These are phyloP conservation scores for Corniculantispora saksenae DNA, from an alignment of 2,329 filamentous ascomycete genomes.

Conservation along the genomic window DNA sequence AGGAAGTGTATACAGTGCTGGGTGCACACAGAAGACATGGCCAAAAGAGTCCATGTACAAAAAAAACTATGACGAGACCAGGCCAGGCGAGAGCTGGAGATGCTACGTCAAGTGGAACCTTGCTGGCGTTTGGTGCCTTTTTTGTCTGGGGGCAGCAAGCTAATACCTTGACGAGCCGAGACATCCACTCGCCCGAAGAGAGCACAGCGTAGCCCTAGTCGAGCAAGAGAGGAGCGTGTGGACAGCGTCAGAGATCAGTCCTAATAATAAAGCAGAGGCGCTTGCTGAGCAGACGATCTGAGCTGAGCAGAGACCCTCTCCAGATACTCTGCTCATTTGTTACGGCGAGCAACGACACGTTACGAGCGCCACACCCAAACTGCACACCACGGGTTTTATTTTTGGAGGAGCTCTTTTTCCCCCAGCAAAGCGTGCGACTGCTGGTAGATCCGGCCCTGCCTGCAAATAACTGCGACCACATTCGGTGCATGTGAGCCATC, in stretches of 20 bases:
- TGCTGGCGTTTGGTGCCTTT: not conserved
- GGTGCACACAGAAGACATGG: not conserved
- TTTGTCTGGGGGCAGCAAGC: not conserved
- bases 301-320: not conserved
- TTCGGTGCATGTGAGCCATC: conserved; percentile 9
- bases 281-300: not conserved
- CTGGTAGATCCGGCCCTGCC: not conserved
- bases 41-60: not conserved
- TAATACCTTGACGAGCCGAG: conserved; percentile 4
- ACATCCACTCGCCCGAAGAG: conserved; percentile 21
- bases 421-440: not conserved
- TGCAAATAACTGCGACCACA: not conserved
- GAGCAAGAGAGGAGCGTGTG: not conserved
- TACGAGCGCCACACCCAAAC: conserved; percentile 5
- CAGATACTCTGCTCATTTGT: not conserved
- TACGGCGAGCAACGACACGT: conserved; percentile 1
- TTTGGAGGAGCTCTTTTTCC: not conserved
- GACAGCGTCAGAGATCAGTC: not conserved
- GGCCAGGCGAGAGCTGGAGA: not conserved
- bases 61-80: not conserved
- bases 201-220: not conserved
- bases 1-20: no score
- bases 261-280: conserved; percentile 1
- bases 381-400: not conserved
- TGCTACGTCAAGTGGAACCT: conserved; percentile 15